Conservation (phyloP, 345 rosid genomes). For the Sisymbrium altissimum region DNA sequence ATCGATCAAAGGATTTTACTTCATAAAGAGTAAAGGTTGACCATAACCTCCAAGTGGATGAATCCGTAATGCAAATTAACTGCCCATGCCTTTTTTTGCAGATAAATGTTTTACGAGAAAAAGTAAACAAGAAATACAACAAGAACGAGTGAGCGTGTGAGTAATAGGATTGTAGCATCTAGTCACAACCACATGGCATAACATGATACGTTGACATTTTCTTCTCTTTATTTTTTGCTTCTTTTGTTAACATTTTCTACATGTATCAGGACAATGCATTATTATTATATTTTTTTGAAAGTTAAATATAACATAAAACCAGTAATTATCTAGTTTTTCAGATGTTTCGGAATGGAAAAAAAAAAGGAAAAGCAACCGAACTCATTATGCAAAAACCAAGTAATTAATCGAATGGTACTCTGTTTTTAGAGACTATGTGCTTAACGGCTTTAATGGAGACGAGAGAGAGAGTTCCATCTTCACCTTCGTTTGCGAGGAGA, state of each 20-base stretch:
- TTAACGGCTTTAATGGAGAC: too few species aligned
- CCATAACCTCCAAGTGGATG: background rate
- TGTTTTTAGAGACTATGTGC: too few species aligned
- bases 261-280: background rate
- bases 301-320: too few species aligned
- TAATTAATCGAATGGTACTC: too few species aligned
- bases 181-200: constrained; percentile 32
- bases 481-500: too few species aligned
- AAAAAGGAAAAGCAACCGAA: too few species aligned
- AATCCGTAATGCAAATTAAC: background rate
- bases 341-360: too few species aligned
- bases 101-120: background rate
- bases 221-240: background rate
- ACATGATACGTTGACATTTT: constrained; percentile 23
- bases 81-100: background rate
- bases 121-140: background rate
- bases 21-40: background rate
- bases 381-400: too few species aligned
- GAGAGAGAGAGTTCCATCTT: too few species aligned
- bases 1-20: background rate
- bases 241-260: background rate
- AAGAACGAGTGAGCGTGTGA: background rate
- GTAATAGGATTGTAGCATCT: constrained; percentile 5
- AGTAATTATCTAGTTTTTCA: too few species aligned
- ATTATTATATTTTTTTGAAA: too few species aligned